Base-by-base conservation (phyloP, 169 alveolate genomes). In the Miamiensis avidus region DNA sequence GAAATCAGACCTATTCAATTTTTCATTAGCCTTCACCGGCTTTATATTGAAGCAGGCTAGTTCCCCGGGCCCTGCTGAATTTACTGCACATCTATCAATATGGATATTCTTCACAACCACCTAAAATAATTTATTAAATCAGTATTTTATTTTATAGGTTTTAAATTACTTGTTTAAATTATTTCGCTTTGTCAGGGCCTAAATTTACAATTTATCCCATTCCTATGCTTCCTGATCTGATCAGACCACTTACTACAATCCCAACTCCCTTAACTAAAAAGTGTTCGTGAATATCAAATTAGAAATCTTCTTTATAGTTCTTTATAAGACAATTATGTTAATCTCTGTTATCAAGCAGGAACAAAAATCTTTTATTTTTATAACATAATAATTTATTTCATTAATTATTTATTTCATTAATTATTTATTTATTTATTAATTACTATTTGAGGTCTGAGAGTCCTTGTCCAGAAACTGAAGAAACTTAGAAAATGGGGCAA, bases 251-350 rank as follows among this genome's bases (percentile, higher is more conserved):
- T 30, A 89, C 93, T 25, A 96, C 95, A 34, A 94, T 75, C 11
- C 98, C 98, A 29, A 93, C 96, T 72, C 97, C 97, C 25, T 94
- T 91, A 65, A 92, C 95, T 34, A 76, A 78, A 89, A 79, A 95
- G 82, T 89, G 85, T 1, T 91, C 91, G 49, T 95, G 94, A 74
- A 95, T 95, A 75, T 88, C 78, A 65, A 92, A 87, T 83, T 96
- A 91, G 49, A 89, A 82, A 75, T 96, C 95, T n/a, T 93, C 93
- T 65, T 92, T 82, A 11, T 88, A 82, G 29, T 84, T 69, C 32
- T 85, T 81, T 90, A 82, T 89, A 30, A 83, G 84, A 6, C 89
- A 91, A 69, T 84, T 88, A 15, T 76, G 82, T 20, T 86, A 84
- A 49, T 76, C 89, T 78, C 96, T 82, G 33, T 94, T 82, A 11